These are phyloP conservation scores for Lodderomyces orthopsilosis DNA, from an alignment of 1,139 yeast species.

Conservation along the genomic window DNA sequence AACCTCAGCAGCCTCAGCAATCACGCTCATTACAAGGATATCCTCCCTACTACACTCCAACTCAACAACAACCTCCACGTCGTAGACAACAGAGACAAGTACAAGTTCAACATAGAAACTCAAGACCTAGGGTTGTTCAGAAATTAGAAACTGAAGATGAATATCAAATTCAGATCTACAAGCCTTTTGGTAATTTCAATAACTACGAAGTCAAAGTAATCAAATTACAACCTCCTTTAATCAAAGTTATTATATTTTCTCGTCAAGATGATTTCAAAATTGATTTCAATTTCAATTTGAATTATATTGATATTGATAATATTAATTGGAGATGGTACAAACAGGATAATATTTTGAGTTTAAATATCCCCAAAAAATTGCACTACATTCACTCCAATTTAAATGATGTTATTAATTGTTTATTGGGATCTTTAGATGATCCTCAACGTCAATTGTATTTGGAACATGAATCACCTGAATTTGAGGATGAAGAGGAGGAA, in stretches of 20 bases:
- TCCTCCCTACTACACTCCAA: neutral
- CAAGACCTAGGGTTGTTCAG: constrained; percentile 33
- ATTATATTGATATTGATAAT: constrained; percentile 31
- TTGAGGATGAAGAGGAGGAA: constrained; percentile 1
- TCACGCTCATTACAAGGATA: neutral
- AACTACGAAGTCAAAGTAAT: constrained; percentile 39
- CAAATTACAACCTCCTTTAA: constrained; percentile 20
- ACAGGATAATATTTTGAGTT: constrained; percentile 34
- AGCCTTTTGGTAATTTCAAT: constrained; percentile 34
- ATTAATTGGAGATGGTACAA: constrained; percentile 39
- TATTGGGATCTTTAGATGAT: constrained; percentile 6
- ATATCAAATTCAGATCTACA: constrained; percentile 40
- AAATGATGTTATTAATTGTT: constrained; percentile 14
- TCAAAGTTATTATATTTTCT: constrained; percentile 30
- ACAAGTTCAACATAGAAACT: constrained; percentile 10
- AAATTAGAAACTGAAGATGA: constrained; percentile 37
- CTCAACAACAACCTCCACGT: constrained; percentile 2
- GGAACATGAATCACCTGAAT: neutral
- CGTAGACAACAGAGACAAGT: constrained; percentile 5
- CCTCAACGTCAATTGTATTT: neutral
- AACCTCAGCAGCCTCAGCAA: too few species aligned
- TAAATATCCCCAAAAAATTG: constrained; percentile 37
- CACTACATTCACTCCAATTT: constrained; percentile 14
- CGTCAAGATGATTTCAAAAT: constrained; percentile 33
- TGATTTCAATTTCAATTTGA: constrained; percentile 31